Base-by-base conservation (phyloP, 345 rosid genomes). In the Eucalyptus pauciflora region DNA sequence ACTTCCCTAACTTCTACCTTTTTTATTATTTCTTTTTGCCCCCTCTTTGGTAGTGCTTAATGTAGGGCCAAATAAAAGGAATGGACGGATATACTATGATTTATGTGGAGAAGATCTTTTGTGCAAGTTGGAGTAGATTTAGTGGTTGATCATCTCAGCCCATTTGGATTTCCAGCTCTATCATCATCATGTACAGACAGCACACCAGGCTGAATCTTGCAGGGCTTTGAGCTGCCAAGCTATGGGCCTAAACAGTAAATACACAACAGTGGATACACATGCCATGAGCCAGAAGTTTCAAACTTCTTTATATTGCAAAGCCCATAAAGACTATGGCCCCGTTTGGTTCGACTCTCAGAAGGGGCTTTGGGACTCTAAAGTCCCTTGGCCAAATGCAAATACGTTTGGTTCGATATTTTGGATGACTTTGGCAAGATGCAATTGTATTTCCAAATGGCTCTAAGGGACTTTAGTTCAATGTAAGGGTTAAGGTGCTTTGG, bases 11-110 rank as follows among this genome's bases (percentile, higher is more conserved):
- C 85, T 20, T 41, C 48, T 76, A 20, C 22, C 83, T 76, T 41
- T 43, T 88, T 50, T 58, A 88, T 85, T 87, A 56, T 90, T 91
- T 88, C 67, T 54, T 76, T 89, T 88, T 12, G 50, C 12, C 52
- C 20, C 45, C 43, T 69, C 88, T 43, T 58, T 87, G 91, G 81
- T 91, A 88, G 94, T 92, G 94, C 94, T 71, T 79, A 87, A 87
- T 54, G 93, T 90, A 90, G 94, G 94, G 48, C 88, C 93, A 83
- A 33, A 25, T 45, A 88, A 93, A 93, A 90, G 94, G 91, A 91
- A 69, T 92, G 89, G 93, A 92, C 86, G 89, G 90, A 81, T 49
- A 52, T 89, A 88, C 60, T 50, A 91, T 92, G 87, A 94, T 92
- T 91, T 71, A 80, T 92, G 62, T 87, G 90, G 51, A 54, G 90